Conservation (phyloP, 768 basidiomycete genomes). For the Leccinum subgranulosum region DNA sequence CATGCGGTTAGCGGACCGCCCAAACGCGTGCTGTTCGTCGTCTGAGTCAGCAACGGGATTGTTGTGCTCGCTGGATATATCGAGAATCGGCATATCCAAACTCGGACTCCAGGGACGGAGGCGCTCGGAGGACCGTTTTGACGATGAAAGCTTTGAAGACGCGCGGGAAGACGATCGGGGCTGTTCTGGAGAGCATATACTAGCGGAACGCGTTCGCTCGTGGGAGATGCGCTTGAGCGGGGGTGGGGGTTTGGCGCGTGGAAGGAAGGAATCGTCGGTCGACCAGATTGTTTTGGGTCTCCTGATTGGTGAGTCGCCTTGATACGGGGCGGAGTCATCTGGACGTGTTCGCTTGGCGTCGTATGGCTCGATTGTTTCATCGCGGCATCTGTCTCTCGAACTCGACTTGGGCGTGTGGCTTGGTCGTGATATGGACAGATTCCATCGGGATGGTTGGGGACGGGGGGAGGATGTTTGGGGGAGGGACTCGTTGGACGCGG, state of each 20-base stretch:
- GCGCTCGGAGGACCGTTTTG: not conserved
- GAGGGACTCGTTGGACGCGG: not conserved
- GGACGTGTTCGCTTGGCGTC: not conserved
- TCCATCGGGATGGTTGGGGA: not conserved
- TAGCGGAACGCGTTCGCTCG: conserved; percentile 5
- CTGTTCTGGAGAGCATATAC: not conserved
- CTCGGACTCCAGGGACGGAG: not conserved
- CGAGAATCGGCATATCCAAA: not conserved
- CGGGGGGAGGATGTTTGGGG: not conserved
- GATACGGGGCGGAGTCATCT: not conserved
- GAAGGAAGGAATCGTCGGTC: conserved; percentile 19
- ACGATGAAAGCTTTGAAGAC: not conserved
- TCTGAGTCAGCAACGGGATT: not conserved
- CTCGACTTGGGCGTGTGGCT: not conserved
- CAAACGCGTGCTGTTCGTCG: not conserved
- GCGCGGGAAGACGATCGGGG: not conserved
- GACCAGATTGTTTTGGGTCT: conserved; percentile 10
- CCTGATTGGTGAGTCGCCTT: not conserved
- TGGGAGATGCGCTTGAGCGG: conserved; percentile 13
- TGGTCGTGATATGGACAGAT: not conserved
- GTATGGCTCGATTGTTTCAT: not conserved
- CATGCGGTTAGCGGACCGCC: not conserved
- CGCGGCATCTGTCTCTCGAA: not conserved
- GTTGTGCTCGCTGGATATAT: not conserved
- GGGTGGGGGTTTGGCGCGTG: conserved; percentile 18